Evolutionary conservation across 2,329 filamentous ascomycete genomes (phyloP), one percentile per base, ranked within the genome.

Genomic region (Whalleya microplaca): DNA sequence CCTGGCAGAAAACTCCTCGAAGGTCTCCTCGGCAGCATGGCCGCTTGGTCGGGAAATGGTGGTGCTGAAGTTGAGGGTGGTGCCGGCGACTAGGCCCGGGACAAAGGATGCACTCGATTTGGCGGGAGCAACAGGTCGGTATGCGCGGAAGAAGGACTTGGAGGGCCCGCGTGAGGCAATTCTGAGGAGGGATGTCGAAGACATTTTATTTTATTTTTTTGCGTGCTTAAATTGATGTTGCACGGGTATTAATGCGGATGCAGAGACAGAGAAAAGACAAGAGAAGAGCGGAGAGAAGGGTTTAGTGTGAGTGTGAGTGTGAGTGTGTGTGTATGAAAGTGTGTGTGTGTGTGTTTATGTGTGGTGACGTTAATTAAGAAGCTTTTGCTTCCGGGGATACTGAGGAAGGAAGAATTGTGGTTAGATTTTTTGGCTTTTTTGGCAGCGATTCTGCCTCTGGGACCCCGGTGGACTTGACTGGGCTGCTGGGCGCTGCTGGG

Each of bases 1-100:
- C 95, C 95, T 93, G 71, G 92, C 90, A 79, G 91, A 92, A 80
- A 99, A 99, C 83, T 98, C 93, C 84, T 99, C 95, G 71, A 96
- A 99, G 72, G 90, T 96, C 87, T 99, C 95, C 79, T 99, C 95
- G 73, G 88, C 85, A 78, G 96, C 91, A 73, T 83, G 79, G 73
- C 57, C 6, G 60, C 76, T 75, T 68, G 78, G 79, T 73, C 81
- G 76, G 72, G 80, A 73, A 68, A 78, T 73, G 61, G 80, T 82
- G 73, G 85, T 89, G 82, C 83, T 88, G 80, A 89, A 88, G 79
- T 72, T 79, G 72, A 72, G 76, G 67, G 71, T 70, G 59, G 76
- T 73, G 71, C 80, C 78, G 70, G 79, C 78, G 69, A 79, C 77
- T 67, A 81, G 68, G 64, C 78, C 77, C 68, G 84, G 81, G 59